Evolutionary conservation across 305 asterid species (phyloP).

Genomic region (Plantago coronopus): DNA sequence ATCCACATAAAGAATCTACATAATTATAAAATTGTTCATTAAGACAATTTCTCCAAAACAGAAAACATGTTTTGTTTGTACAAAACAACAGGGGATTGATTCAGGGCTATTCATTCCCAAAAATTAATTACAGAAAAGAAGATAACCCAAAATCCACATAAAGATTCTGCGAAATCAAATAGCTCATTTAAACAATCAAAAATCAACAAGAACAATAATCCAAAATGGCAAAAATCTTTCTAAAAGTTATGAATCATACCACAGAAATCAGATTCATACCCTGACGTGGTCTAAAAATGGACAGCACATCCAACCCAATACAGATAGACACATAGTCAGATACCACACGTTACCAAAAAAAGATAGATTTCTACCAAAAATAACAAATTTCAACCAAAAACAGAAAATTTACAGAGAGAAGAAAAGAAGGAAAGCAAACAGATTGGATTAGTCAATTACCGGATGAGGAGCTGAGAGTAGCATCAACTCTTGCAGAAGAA

Average conservation of each 20-base stretch:
- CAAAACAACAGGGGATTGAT: not conserved
- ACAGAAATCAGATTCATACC: constrained; percentile 11
- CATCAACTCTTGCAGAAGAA: constrained; percentile 77
- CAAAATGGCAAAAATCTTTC: constrained; percentile 2
- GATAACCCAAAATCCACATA: no score
- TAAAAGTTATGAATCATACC: constrained; percentile 5
- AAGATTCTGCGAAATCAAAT: not conserved
- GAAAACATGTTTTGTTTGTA: not conserved
- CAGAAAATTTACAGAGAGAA: no score
- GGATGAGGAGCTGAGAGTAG: constrained; percentile 53
- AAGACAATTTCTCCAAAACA: no score
- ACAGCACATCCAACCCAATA: not conserved
- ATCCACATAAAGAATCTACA: no score
- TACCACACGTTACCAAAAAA: not conserved
- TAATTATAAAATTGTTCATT: no score
- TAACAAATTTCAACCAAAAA: not conserved
- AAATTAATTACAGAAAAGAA: not conserved
- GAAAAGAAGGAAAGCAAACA: not conserved
- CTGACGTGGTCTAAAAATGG: not conserved
- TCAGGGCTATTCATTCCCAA: not conserved
- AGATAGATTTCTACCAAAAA: constrained; percentile 7
- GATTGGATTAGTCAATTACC: constrained; percentile 34
- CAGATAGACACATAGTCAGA: not conserved
- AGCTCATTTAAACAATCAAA: not conserved
- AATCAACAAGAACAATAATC: constrained; percentile 8